A percentile compares a stretch with the other conserved stretches of the same genome.
Evolutionary conservation across 305 asterid genomes (phyloP).

Genomic region (Fraxinus nigra): DNA sequence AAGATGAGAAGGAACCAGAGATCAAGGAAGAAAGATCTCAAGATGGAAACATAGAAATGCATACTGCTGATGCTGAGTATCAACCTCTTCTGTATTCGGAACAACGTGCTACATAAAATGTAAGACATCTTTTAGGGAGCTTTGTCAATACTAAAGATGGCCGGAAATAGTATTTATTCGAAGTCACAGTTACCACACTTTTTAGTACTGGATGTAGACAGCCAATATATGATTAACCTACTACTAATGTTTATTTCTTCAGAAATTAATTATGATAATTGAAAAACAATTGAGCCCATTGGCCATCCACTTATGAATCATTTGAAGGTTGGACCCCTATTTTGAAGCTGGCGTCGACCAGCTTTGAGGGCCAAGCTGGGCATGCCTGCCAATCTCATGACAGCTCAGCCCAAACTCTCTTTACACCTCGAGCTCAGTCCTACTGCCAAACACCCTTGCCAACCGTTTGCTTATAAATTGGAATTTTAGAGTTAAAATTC

Average conservation of each 20-base stretch:
- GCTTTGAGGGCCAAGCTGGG: neutral
- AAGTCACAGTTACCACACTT: neutral
- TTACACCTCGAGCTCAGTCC: neutral
- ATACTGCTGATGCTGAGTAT: slow-evolving; percentile 36
- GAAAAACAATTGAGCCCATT: neutral
- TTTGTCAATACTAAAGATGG: neutral
- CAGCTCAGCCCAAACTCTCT: neutral
- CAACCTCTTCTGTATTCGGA: slow-evolving; percentile 46
- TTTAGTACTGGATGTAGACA: neutral
- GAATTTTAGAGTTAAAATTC: neutral
- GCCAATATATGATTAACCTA: neutral
- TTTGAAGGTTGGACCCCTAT: neutral
- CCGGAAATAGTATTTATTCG: neutral
- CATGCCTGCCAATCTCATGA: neutral
- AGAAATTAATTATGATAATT: neutral
- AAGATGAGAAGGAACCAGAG: slow-evolving; percentile 37
- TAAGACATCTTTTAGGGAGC: neutral
- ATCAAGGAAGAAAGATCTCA: slow-evolving; percentile 27
- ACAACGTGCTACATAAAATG: slow-evolving; percentile 55
- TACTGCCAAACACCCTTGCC: neutral
- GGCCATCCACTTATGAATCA: neutral
- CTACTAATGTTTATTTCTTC: neutral
- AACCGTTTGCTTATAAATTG: neutral
- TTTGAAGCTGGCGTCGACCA: no score
- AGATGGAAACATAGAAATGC: slow-evolving; percentile 57